Percentiles rank a stretch among this genome's conserved stretches.
Conservation (phyloP, 805 yeast genomes). For the Barnettozyma vustinii region DNA sequence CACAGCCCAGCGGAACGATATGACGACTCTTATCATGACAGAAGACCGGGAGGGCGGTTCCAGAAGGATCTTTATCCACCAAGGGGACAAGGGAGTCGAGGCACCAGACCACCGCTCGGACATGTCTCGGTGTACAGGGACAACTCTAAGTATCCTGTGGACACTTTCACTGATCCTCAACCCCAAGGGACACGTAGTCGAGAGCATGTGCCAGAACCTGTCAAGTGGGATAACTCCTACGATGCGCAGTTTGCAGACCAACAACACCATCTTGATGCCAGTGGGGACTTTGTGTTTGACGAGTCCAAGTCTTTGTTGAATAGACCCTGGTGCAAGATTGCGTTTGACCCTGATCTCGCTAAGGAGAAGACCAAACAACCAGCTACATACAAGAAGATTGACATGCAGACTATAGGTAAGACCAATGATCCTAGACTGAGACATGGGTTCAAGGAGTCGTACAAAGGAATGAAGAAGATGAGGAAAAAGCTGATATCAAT, state of each 20-base stretch:
- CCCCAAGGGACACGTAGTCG: neutral
- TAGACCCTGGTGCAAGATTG: constrained; percentile 33
- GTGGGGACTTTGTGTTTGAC: constrained; percentile 10
- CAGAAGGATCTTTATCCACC: neutral
- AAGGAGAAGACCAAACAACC: constrained; percentile 36
- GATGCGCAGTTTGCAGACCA: constrained; percentile 4
- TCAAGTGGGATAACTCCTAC: neutral
- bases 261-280: constrained; percentile 2
- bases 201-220: neutral
- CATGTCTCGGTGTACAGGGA: neutral
- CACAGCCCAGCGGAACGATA: neutral
- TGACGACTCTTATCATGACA: neutral
- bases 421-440: constrained; percentile 39
- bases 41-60: neutral
- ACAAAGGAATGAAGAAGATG: constrained; percentile 30
- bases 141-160: neutral
- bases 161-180: neutral
- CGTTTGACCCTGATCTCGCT: constrained; percentile 47
- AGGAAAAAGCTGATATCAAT: constrained; percentile 33
- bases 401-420: constrained; percentile 11
- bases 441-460: neutral
- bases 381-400: constrained; percentile 30
- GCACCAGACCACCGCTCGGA: neutral
- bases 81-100: neutral
- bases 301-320: constrained; percentile 4